These are phyloP conservation scores for Colletotrichum lupini DNA, from an alignment of 2,329 filamentous ascomycete genomes.

Conservation along the genomic window DNA sequence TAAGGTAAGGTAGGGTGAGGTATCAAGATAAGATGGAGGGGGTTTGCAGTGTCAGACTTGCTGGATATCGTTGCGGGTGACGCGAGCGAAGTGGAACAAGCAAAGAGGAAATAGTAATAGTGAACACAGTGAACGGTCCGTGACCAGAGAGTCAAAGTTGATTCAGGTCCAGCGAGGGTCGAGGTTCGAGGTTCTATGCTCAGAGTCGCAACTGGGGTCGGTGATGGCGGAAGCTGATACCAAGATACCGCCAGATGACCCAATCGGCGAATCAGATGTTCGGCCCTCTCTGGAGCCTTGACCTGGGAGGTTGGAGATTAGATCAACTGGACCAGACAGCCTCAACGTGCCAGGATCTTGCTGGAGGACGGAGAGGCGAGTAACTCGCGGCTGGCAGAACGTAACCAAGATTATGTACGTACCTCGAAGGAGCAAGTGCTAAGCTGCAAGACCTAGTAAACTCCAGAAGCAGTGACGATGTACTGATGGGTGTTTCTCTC, in stretches of 20 bases:
- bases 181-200: not conserved
- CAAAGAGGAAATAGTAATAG: not conserved
- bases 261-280: conserved; percentile 23
- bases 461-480: not conserved
- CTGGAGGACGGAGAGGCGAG: not conserved
- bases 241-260: conserved; percentile 26
- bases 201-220: conserved; percentile 17
- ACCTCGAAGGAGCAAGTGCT: conserved; percentile 15
- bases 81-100: conserved; percentile 2
- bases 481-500: not conserved
- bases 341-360: not conserved
- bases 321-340: conserved; percentile 22
- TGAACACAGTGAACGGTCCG: not conserved
- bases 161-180: conserved; percentile 1
- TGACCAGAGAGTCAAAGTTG: not conserved
- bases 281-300: conserved; percentile 1
- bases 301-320: conserved; percentile 31
- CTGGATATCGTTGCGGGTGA: not conserved
- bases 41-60: not conserved
- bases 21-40: not conserved
- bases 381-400: not conserved
- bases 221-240: conserved; percentile 33
- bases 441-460: not conserved
- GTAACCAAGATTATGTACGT: conserved; percentile 14
- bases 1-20: not conserved